Percentiles rank a stretch among this genome's conserved stretches.
These are phyloP conservation scores for Aspergillaceae sp. DNA, from an alignment of 2,329 filamentous ascomycete genomes.

Conservation along the genomic window DNA sequence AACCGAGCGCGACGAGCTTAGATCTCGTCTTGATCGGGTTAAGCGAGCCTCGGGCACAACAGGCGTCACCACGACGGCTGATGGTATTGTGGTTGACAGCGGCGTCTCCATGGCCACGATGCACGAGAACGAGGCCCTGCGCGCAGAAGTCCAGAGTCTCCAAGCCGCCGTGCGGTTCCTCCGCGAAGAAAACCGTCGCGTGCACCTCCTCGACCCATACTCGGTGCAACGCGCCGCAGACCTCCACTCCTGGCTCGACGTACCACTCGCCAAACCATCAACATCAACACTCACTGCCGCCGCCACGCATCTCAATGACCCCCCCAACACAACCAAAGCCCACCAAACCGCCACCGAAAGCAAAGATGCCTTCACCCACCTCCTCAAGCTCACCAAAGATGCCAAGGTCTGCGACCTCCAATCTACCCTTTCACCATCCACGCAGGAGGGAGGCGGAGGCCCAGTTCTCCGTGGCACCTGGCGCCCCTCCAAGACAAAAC, in stretches of 20 bases:
- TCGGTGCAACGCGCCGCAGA: conserved; percentile 33
- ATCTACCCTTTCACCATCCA: conserved; percentile 17
- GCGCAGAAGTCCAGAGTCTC: conserved; percentile 35
- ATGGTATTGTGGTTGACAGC: conserved; percentile 31
- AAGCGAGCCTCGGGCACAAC: conserved; percentile 34
- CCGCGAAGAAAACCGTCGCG: conserved; percentile 37
- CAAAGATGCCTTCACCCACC: conserved; percentile 34
- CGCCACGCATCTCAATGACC: too few species aligned
- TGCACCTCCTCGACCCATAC: conserved; percentile 33
- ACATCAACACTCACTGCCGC: conserved; percentile 12
- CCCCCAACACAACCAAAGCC: conserved; percentile 7
- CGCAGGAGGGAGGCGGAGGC: conserved; percentile 6
- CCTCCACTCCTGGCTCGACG: conserved; percentile 37
- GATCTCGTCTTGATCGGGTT: conserved; percentile 34
- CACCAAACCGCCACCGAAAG: conserved; percentile 33
- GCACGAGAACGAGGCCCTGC: conserved; percentile 36
- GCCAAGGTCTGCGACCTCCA: conserved; percentile 33
- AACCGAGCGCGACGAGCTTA: conserved; percentile 34
- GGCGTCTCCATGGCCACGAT: conserved; percentile 32
- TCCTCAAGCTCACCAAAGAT: conserved; percentile 36
- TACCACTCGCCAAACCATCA: conserved; percentile 25
- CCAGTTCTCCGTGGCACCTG: conserved; percentile 24
- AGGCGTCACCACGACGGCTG: conserved; percentile 26
- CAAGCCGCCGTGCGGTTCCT: conserved; percentile 41
- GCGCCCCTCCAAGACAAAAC: conserved; percentile 36